Base-by-base conservation (phyloP, 768 basidiomycete species). In the Boletus tomentosulus region DNA sequence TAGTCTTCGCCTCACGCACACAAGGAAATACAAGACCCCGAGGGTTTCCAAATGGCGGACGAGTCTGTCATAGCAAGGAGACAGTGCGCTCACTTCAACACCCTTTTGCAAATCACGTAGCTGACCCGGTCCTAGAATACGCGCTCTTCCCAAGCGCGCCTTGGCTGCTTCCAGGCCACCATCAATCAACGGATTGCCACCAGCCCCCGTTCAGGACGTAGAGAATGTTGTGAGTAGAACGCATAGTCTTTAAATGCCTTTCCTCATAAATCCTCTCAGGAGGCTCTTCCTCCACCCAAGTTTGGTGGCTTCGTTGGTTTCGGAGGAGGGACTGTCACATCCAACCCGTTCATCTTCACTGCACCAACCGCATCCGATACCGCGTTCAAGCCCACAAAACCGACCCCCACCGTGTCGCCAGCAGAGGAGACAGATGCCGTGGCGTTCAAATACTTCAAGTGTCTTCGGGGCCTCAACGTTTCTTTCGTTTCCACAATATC, bases 381-480 rank as follows among this genome's bases (percentile, higher is more conserved):
- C 24, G 42, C 47, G 51, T 45, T 55, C 53, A 57, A 51, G 43
- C 39, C 61, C 9, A 44, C 57, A 15, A 59, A 63, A 6, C 11
- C 58, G 30, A 51, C 53, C 15, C 34, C 71, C 4, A 41, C 15
- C 1, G 65, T 71, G 8, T 60, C 76, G 12, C 45, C 42, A 58
- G 51, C 59, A 57, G 58, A 71, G 59, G 56, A 68, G 57, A 63
- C 69, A 35, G 62, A 71, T 31, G 59, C 61, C 15, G 56, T 62
- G 25, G 74, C 77, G 34, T 59, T 81, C 15, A 79, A 80, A 49
- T 89, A 85, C 64, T 89, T 82, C 71, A 80, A 73, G 38, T 79
- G 82, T 25, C 77, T 91, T n/a, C 83, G 89, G 34, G 88, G 87
- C 13, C 76, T 91, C 39, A 91, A 91, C 62, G 69, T 78, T 33